Evolutionary conservation across 441 rosid species (phyloP).

Genomic region (Pelargonium cotyledonis): DNA sequence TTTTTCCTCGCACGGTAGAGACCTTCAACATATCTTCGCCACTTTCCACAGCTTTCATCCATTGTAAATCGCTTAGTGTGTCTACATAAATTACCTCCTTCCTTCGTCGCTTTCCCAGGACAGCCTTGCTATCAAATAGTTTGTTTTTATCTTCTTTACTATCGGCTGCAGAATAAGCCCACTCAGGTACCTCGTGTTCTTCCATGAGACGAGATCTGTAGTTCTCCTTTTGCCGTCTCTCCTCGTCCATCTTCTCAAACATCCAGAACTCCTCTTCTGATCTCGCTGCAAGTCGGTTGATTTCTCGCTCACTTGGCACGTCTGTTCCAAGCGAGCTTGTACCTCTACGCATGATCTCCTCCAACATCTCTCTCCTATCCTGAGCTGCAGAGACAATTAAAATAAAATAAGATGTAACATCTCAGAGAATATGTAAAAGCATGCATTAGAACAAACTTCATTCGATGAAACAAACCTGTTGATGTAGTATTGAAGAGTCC

Average conservation of each 20-base stretch:
- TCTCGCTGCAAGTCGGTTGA: constrained; percentile 93
- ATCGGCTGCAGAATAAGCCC: constrained; percentile 65
- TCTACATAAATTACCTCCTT: constrained; percentile 79
- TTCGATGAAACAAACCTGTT: constrained; percentile 55
- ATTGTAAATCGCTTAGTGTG: constrained; percentile 71
- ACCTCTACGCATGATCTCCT: constrained; percentile 95
- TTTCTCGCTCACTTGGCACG: constrained; percentile 99
- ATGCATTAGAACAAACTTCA: constrained; percentile 1
- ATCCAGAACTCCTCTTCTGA: constrained; percentile 77
- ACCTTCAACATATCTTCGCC: constrained; percentile 56
- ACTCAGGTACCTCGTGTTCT: constrained; percentile 96
- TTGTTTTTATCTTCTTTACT: constrained; percentile 56
- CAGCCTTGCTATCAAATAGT: constrained; percentile 38
- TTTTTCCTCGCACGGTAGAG: constrained; percentile 30
- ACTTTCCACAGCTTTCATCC: constrained; percentile 89
- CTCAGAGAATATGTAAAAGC: neutral
- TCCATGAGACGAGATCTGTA: constrained; percentile 90
- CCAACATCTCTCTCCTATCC: constrained; percentile 94
- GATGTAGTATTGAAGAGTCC: constrained; percentile 98
- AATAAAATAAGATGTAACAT: constrained; percentile 19
- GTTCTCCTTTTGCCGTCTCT: constrained; percentile 77
- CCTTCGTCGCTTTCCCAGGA: constrained; percentile 76
- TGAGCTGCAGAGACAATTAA: constrained; percentile 49
- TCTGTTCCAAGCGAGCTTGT: constrained; percentile 92
- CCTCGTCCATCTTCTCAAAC: constrained; percentile 96